Conservation (phyloP, 1,284 basidiomycete species). For the Pulchroboletus neoregius region DNA sequence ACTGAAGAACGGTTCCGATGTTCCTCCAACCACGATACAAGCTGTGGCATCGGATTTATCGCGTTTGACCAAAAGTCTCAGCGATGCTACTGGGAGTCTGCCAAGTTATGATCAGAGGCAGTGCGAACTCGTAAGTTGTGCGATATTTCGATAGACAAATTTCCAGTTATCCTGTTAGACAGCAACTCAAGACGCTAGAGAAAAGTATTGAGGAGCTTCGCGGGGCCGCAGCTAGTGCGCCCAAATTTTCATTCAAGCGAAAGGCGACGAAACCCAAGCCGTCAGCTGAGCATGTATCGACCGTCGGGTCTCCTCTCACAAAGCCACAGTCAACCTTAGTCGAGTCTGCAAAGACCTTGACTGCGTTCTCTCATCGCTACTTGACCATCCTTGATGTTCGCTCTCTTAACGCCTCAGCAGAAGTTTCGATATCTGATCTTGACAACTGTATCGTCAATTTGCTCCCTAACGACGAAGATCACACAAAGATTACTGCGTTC, state of each 20-base stretch:
- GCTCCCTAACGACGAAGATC: conserved; percentile 26
- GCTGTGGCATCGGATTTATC: conserved; percentile 43
- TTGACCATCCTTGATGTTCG: conserved; percentile 38
- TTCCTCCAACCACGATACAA: conserved; percentile 32
- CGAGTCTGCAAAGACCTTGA: conserved; percentile 36
- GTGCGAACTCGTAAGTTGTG: conserved; percentile 56
- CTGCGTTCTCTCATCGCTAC: conserved; percentile 39
- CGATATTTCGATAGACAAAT: not conserved
- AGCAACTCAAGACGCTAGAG: conserved; percentile 64
- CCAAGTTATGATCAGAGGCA: conserved; percentile 73
- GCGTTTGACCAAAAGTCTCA: conserved; percentile 54
- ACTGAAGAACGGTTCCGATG: conserved; percentile 7
- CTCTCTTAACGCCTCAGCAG: conserved; percentile 29
- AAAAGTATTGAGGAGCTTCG: conserved; percentile 49
- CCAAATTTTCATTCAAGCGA: conserved; percentile 72
- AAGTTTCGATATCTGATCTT: conserved; percentile 58
- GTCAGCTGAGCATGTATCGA: conserved; percentile 13
- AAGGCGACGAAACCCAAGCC: conserved; percentile 35
- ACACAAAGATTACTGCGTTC: conserved; percentile 40
- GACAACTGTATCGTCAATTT: conserved; percentile 67
- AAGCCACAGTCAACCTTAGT: conserved; percentile 24
- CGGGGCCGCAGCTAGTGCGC: conserved; percentile 42
- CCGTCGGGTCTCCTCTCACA: conserved; percentile 8
- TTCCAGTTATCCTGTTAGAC: conserved; percentile 14
- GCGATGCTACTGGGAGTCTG: conserved; percentile 57